Base-by-base conservation (phyloP, 805 yeast species). In the Komagataella mondaviorum region DNA sequence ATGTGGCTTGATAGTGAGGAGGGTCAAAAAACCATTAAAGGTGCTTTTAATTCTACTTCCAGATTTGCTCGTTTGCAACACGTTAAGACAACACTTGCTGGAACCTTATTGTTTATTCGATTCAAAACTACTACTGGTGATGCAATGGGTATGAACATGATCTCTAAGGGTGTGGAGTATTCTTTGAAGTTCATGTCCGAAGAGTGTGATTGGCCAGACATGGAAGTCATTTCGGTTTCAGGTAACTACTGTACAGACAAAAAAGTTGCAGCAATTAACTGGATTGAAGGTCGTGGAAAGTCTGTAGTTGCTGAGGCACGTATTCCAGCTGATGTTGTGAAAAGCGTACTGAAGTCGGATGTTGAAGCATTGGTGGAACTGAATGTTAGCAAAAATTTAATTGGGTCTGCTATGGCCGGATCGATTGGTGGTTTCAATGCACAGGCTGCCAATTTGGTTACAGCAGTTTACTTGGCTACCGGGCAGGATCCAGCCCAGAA, bases 101-200 rank as follows among this genome's bases (percentile, higher is more conserved):
- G 99, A 30, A 85, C 85, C 49, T 73, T 85, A 59, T 73, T 93
- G 60, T 93, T 79, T 62, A 84, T 93, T 59, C 81, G 99, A 63
- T 93, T 93, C 74, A 81, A 90, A 65, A 95, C 99, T n/a, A 89
- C 96, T 45, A 93, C 99, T 17, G 99, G 99, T 68, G 99, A 93
- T 72, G 99, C 99, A 17, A 93, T 93, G 99, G 99, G 99, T 57
- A 93, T 93, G 99, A 93, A 93, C 67, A 93, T 93, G 99, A 93
- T 93, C 55, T 91, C 98, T 24, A 93, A 93, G 70, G 99, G 99
- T 67, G 96, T 89, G 48, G 99, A 93, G 65, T 76, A 73, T 65
- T 80, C 96, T 1, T 77, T 93, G 62, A 81, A 82, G 55, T 80
- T 77, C 64, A 88, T 93, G 96, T 80, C 77, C 46, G 86, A 84